Conservation (phyloP, 106 monocot species). For the Acorus gramineus region DNA sequence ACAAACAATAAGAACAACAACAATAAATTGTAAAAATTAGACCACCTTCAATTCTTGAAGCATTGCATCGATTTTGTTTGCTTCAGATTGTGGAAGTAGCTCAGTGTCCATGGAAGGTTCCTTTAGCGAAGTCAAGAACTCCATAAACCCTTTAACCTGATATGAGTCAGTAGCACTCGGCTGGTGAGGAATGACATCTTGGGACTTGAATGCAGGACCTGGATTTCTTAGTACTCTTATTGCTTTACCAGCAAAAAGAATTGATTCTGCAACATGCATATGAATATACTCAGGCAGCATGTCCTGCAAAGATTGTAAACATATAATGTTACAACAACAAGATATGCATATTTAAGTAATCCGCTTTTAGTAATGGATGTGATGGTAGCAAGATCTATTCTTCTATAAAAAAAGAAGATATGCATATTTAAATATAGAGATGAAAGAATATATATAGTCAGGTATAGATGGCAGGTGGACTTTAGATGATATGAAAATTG, state of each 20-base stretch:
- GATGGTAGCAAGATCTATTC: too few species aligned
- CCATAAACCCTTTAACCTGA: conserved; percentile 30
- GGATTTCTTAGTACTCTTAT: conserved; percentile 85
- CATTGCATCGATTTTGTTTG: conserved; percentile 86
- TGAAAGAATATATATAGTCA: too few species aligned
- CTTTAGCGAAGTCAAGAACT: conserved; percentile 20
- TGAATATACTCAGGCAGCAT: conserved; percentile 91
- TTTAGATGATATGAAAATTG: too few species aligned
- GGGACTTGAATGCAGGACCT: conserved; percentile 45
- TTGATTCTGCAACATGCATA: conserved; percentile 84
- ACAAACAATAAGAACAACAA: conserved; percentile 6
- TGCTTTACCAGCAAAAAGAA: conserved; percentile 99
- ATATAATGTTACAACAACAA: background rate
- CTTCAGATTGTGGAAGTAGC: conserved; percentile 77
- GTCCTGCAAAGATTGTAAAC: conserved; percentile 35
- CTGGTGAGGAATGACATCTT: conserved; percentile 42
- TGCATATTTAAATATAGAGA: too few species aligned
- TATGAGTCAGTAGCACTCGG: conserved; percentile 28
- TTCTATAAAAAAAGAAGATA: too few species aligned
- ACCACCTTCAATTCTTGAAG: conserved; percentile 86
- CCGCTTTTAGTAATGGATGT: too few species aligned
- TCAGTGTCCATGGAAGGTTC: conserved; percentile 39
- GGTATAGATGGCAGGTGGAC: too few species aligned
- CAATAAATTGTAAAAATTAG: background rate
- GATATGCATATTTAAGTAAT: too few species aligned